Percentiles rank a stretch among this genome's conserved stretches.
Evolutionary conservation across 495 filamentous ascomycete genomes (phyloP).

Genomic region (Parmelia sp.): DNA sequence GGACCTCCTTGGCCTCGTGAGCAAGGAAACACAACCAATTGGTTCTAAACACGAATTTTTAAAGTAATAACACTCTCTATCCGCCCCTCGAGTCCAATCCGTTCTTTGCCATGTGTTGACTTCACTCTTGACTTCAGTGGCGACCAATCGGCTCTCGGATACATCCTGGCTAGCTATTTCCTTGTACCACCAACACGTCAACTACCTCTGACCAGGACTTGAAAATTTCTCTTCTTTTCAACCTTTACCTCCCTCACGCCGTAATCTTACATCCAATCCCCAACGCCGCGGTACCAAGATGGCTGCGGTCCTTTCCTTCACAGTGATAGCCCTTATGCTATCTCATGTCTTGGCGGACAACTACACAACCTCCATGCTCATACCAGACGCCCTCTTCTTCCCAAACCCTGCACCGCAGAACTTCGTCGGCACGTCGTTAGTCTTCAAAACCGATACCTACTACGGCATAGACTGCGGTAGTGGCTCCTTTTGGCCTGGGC

Average conservation of each 20-base stretch:
- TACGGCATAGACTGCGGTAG: background rate
- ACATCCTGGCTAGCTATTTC: background rate
- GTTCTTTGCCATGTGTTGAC: background rate
- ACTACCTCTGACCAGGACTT: background rate
- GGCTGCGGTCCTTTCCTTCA: background rate
- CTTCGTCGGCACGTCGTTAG: background rate
- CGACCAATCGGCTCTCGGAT: conserved; percentile 1
- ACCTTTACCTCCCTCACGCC: background rate
- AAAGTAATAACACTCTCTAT: background rate
- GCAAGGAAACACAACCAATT: background rate
- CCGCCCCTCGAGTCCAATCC: background rate
- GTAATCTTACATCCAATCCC: background rate
- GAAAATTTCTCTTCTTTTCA: background rate
- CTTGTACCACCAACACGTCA: background rate
- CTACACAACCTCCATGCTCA: background rate
- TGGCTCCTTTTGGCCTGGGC: background rate
- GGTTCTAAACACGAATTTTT: background rate
- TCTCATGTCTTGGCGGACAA: background rate
- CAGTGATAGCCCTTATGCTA: background rate
- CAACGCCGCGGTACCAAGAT: background rate
- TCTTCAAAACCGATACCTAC: background rate
- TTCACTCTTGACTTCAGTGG: background rate
- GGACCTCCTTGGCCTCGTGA: background rate
- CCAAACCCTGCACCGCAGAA: background rate
- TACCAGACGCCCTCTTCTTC: background rate